These are phyloP conservation scores for Colletotrichum phormii DNA, from an alignment of 2,329 filamentous ascomycete genomes.

Conservation along the genomic window DNA sequence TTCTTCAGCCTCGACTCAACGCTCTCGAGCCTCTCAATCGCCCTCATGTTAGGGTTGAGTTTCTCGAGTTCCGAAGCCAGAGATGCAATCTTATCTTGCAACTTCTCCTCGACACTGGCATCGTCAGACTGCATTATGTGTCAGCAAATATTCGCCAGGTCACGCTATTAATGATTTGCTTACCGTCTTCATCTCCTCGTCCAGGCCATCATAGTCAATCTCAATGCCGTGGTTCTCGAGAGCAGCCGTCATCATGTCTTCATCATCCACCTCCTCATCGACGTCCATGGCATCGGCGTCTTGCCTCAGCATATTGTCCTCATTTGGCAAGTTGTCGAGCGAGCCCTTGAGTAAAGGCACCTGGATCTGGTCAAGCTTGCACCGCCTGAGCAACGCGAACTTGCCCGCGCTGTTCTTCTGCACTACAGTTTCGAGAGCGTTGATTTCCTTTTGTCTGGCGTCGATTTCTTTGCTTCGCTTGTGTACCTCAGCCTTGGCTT, in stretches of 20 bases:
- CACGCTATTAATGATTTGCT: conserved; percentile 45
- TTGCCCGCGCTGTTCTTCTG: conserved; percentile 87
- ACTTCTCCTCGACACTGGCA: conserved; percentile 76
- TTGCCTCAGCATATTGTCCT: conserved; percentile 80
- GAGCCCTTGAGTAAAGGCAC: conserved; percentile 83
- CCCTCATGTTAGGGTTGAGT: conserved; percentile 96
- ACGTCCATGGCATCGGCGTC: conserved; percentile 94
- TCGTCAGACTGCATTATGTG: conserved; percentile 68
- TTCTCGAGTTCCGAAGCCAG: conserved; percentile 88
- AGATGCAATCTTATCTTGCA: conserved; percentile 81
- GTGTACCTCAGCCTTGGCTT: conserved; percentile 82
- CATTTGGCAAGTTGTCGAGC: conserved; percentile 87
- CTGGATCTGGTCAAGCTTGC: conserved; percentile 92
- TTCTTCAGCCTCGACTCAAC: conserved; percentile 85
- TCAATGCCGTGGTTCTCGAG: conserved; percentile 93
- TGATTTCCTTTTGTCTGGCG: conserved; percentile 76
- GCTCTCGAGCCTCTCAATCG: conserved; percentile 88
- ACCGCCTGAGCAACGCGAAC: conserved; percentile 86
- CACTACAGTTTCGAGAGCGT: conserved; percentile 83
- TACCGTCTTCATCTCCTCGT: conserved; percentile 84
- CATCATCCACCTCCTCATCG: conserved; percentile 75
- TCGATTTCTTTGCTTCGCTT: conserved; percentile 89
- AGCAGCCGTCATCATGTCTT: conserved; percentile 70
- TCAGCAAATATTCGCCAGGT: conserved; percentile 42
- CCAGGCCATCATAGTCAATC: conserved; percentile 84